Evolutionary conservation across 345 rosid genomes (phyloP), one percentile per base, ranked within the genome.

Genomic region (Salix caprea): DNA sequence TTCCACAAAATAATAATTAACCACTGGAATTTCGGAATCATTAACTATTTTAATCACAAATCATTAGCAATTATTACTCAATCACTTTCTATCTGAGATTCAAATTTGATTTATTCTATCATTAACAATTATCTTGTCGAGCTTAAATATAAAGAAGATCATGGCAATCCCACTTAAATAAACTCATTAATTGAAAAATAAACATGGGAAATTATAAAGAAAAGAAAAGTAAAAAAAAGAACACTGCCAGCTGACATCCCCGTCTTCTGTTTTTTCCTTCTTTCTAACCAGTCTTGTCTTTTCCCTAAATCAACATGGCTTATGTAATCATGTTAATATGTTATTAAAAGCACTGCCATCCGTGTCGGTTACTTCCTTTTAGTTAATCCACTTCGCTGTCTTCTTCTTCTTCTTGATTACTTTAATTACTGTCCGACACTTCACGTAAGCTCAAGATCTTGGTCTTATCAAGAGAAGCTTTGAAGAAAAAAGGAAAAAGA

Each of bases 351-450:
- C 58, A 32, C 15, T 32, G 19, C 30, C n/a, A 5, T 56, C 44
- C 21, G 5, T 71, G 80, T 77, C 75, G 80, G 76, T 71, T 2
- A 52, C 36, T 70, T 58, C 3, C 64, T 58, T 58, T 58, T 58
- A 58, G 28, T 30, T 56, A 12, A 21, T 66, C 52, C 48, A 52
- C n/a, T 56, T 36, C 37, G 19, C 39, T 13, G 19, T 56, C 13
- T 39, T 71, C 72, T 72, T 73, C 37, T 36, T 36, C 52, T 8
- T 36, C 36, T 73, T 60, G 54, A 39, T 18, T 60, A 19, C 30
- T 10, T n/a, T 1, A n/a, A 58, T n/a, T n/a, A 3, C 64, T 58
- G 64, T 12, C 64, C 10, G 64, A 58, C 64, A 58, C 13, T 8
- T 67, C 28, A 32, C 67, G 13, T 65, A 24, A 71, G 32, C 70